phyloP scores from a whole-genome alignment of 2,329 filamentous ascomycete genomes.

The Zymoseptoria crescenta region DNA sequence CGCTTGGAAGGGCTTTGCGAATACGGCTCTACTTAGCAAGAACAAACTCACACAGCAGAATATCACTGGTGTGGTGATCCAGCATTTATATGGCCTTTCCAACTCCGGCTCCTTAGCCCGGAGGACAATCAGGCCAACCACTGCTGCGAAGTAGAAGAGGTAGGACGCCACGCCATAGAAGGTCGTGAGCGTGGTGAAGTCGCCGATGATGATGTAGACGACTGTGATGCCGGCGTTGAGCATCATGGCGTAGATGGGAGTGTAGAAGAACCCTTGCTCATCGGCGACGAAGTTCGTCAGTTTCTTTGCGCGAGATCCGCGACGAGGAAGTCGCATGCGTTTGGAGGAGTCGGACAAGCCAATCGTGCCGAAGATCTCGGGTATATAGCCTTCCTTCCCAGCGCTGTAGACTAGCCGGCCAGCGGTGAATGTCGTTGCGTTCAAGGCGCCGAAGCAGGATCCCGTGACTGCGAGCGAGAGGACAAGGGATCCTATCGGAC shows the following conservation, averaged over 20 bases:
- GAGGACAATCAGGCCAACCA: conserved; percentile 85
- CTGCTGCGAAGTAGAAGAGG: conserved; percentile 93
- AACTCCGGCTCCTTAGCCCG: conserved; percentile 79
- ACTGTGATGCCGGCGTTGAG: conserved; percentile 70
- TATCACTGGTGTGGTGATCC: conserved; percentile 94
- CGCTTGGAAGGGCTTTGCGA: conserved; percentile 85
- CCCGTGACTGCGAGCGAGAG: conserved; percentile 84
- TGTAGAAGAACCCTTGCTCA: conserved; percentile 77
- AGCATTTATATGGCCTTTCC: conserved; percentile 86
- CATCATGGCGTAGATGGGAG: conserved; percentile 82
- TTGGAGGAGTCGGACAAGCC: conserved; percentile 51
- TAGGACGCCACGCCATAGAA: conserved; percentile 98
- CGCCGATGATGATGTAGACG: conserved; percentile 74
- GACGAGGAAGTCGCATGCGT: conserved; percentile 30
- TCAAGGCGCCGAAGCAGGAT: conserved; percentile 89
- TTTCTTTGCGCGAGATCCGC: conserved; percentile 48
- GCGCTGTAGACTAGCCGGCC: conserved; percentile 89
- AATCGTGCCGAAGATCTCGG: conserved; percentile 71
- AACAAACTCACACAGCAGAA: conserved; percentile 98
- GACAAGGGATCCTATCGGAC: conserved; percentile 69
- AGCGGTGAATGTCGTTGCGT: conserved; percentile 88
- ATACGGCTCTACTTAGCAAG: conserved; percentile 76
- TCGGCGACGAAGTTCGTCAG: conserved; percentile 63
- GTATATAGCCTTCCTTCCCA: conserved; percentile 90
- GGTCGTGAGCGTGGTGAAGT: conserved; percentile 84